Percentiles rank a stretch among this genome's conserved stretches.
phyloP scores from a whole-genome alignment of 441 rosid genomes.

The Theobroma grandiflorum region DNA sequence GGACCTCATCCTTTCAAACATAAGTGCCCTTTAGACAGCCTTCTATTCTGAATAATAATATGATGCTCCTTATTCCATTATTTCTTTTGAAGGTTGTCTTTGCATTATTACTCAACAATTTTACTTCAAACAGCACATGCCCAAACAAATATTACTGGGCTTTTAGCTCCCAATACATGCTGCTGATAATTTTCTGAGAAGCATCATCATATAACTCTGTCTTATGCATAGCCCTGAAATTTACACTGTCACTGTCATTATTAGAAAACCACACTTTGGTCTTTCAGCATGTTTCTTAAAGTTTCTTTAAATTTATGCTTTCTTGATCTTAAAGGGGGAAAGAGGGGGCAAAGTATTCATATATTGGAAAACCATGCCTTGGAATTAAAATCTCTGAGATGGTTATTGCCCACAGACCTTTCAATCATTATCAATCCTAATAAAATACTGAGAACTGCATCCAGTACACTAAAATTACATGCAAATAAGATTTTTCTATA shows the following conservation, averaged over 20 bases:
- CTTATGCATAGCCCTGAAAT: background rate
- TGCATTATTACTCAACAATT: background rate
- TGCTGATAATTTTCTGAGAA: background rate
- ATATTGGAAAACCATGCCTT: background rate
- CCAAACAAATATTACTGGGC: background rate
- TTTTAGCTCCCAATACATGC: background rate
- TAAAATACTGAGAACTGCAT: background rate
- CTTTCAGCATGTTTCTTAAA: background rate
- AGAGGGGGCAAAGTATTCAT: too few species aligned
- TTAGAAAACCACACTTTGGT: background rate
- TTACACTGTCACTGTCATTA: background rate
- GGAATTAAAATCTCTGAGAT: background rate
- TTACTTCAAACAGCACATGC: background rate
- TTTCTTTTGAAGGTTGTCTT: background rate
- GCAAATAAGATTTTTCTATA: slow-evolving; percentile 3
- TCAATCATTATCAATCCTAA: background rate
- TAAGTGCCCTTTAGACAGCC: background rate
- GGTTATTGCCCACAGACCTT: background rate
- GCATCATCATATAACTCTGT: background rate
- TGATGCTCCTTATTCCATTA: background rate
- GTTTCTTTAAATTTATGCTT: background rate
- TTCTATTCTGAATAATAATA: background rate
- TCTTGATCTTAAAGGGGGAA: background rate
- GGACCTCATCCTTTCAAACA: background rate
- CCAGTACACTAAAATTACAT: background rate